Conservation (phyloP, 2,329 filamentous ascomycete species). For the Onygenales sp. region DNA sequence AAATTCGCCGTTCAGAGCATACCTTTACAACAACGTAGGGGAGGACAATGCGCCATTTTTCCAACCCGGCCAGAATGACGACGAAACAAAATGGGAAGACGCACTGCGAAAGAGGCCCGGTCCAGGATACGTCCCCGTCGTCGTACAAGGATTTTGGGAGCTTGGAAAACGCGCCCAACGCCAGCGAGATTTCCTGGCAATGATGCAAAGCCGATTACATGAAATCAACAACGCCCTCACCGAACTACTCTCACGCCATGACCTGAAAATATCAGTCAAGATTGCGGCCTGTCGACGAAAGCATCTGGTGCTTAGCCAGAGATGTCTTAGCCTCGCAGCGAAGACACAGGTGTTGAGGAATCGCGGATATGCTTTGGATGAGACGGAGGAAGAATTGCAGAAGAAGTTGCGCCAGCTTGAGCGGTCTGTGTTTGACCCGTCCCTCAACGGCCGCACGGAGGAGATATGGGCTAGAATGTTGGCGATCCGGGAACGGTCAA, state of each 20-base stretch:
- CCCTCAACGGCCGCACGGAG: constrained; percentile 50
- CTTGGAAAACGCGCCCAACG: constrained; percentile 48
- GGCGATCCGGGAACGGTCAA: constrained; percentile 49
- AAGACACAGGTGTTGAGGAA: constrained; percentile 57
- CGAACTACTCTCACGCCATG: constrained; percentile 50
- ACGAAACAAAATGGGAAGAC: constrained; percentile 55
- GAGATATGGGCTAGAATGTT: constrained; percentile 61
- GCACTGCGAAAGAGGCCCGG: constrained; percentile 51
- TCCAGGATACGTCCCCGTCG: constrained; percentile 49
- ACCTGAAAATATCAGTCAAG: constrained; percentile 49
- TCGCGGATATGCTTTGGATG: constrained; percentile 56
- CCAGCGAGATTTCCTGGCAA: constrained; percentile 48
- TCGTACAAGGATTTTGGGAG: constrained; percentile 51
- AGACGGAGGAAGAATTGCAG: constrained; percentile 53
- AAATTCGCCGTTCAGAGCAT: constrained; percentile 48
- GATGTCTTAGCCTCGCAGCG: constrained; percentile 51
- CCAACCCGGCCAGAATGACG: constrained; percentile 47
- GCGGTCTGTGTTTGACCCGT: constrained; percentile 50
- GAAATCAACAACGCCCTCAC: constrained; percentile 57
- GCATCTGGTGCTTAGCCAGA: constrained; percentile 51
- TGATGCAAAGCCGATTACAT: constrained; percentile 50
- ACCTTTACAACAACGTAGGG: constrained; percentile 55
- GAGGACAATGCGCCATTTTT: constrained; percentile 53
- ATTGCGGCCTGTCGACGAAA: constrained; percentile 50
- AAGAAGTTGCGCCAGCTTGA: constrained; percentile 52